Evolutionary conservation across 2,329 filamentous ascomycete genomes (phyloP), one percentile per base, ranked within the genome.

Genomic region (Raffaelea albimanens): DNA sequence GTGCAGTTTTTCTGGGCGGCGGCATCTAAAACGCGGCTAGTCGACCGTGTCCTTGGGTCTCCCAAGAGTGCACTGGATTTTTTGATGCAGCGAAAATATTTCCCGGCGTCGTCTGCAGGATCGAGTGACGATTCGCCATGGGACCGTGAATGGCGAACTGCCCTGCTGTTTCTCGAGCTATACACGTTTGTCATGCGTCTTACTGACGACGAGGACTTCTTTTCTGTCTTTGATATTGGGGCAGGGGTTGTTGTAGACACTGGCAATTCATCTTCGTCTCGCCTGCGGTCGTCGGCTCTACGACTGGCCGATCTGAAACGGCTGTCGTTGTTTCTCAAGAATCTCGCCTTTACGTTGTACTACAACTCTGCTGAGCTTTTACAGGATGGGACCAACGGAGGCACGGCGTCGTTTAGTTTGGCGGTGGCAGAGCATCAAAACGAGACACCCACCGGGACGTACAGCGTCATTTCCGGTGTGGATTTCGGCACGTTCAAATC

Each of bases 171-270:
- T 59, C 73, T 98, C 5, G 93, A 98, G 58, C 75, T 98, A 0
- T 98, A 96, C 61, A 88, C 85, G 2, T 97, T 97, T 61, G 80
- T 96, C 2, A 70, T 97, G 13, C 85, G 93, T 56, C 80, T 97
- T 31, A 95, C 91, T 61, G 93, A 98, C 56, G 93, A 98, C 53
- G 91, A 97, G 55, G 93, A 98, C 57, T 98, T 98, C 60, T 85
- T 95, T 52, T 77, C 80, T 48, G 73, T 74, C 47, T 67, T 76
- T 52, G 13, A 43, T 1, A 29, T 5, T 16, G 13, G 31, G 2
- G 13, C 38, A 10, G 18, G 36, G 19, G 16, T 38, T 9, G 21
- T 45, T 4, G 16, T 19, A 21, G 44, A 33, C 5, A 13, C 21
- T 20, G 20, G 19, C 21, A 67, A 63, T 36, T 67, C 70, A 22